Evolutionary conservation across 2,329 filamentous ascomycete species (phyloP).

Genomic region (Parascedosporium putredinis): DNA sequence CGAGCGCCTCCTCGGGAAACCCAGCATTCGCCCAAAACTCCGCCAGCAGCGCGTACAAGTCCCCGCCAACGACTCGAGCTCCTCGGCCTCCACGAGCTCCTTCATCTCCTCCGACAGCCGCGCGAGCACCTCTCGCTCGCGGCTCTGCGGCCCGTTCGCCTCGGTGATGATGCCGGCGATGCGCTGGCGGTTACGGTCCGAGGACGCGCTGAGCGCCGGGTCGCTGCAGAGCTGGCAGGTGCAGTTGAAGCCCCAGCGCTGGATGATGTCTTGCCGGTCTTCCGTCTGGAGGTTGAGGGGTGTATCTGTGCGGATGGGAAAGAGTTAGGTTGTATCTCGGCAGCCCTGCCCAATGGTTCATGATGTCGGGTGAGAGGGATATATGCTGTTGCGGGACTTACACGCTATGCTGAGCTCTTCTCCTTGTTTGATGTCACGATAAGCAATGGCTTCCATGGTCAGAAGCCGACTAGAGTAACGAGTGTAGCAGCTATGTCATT

Average conservation of each 20-base stretch:
- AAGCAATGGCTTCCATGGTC: constrained; percentile 17
- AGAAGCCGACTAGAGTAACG: constrained; percentile 15
- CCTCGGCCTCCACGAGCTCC: constrained; percentile 16
- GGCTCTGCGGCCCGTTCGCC: constrained; percentile 14
- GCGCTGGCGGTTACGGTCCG: constrained; percentile 18
- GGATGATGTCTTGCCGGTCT: constrained; percentile 15
- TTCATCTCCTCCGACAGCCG: constrained; percentile 16
- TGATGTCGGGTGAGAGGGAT: too few relatives aligned
- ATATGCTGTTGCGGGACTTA: constrained; percentile 9
- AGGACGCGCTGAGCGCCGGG: constrained; percentile 16
- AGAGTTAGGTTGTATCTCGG: too few relatives aligned
- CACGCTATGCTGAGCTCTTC: constrained; percentile 21
- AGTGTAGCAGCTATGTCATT: constrained; percentile 12
- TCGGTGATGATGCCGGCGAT: constrained; percentile 15
- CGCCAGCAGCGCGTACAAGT: constrained; percentile 19
- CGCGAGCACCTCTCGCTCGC: constrained; percentile 15
- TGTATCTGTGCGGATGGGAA: constrained; percentile 7
- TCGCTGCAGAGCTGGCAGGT: constrained; percentile 18
- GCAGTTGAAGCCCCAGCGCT: constrained; percentile 20
- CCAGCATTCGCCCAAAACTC: constrained; percentile 4
- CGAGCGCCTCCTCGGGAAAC: background rate
- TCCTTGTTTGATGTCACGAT: constrained; percentile 16
- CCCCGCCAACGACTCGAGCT: constrained; percentile 15
- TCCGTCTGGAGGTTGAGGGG: constrained; percentile 11
- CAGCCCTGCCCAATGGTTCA: too few relatives aligned